These are phyloP conservation scores for Lactarius sp. DNA, from an alignment of 768 basidiomycete genomes.

Conservation along the genomic window DNA sequence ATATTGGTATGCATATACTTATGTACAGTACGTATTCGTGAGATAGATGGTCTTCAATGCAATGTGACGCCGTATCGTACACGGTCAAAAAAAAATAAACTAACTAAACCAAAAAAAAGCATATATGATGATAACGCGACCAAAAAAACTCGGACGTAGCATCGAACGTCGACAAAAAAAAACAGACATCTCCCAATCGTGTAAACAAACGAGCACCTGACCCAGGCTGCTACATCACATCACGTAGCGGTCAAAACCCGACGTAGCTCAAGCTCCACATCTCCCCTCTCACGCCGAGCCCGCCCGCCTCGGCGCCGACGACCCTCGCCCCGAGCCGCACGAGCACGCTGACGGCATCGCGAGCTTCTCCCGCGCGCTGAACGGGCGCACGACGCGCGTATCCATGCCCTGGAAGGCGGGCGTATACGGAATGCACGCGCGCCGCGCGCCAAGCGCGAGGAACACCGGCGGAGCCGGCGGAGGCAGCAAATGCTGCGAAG, in stretches of 20 bases:
- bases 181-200: background rate
- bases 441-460: slow-evolving; percentile 24
- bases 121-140: background rate
- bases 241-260: slow-evolving; percentile 14
- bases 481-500: background rate
- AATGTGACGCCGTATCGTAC: background rate
- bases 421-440: slow-evolving; percentile 26
- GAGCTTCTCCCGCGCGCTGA: slow-evolving; percentile 25
- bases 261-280: slow-evolving; percentile 28
- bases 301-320: slow-evolving; percentile 11
- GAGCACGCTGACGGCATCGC: slow-evolving; percentile 23
- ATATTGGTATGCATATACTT: background rate
- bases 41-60: background rate
- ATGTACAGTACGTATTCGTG: background rate
- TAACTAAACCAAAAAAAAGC: background rate
- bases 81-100: background rate
- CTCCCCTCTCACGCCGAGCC: slow-evolving; percentile 20
- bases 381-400: slow-evolving; percentile 22
- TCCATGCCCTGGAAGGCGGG: slow-evolving; percentile 26
- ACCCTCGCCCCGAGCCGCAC: slow-evolving; percentile 20
- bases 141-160: background rate
- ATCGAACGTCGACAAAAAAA: background rate
- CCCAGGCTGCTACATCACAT: too few relatives aligned
- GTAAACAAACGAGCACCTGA: background rate
- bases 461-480: slow-evolving; percentile 21